These are phyloP conservation scores for Schwanniomyces etchellsii DNA, from an alignment of 1,139 yeast genomes.

Conservation along the genomic window DNA sequence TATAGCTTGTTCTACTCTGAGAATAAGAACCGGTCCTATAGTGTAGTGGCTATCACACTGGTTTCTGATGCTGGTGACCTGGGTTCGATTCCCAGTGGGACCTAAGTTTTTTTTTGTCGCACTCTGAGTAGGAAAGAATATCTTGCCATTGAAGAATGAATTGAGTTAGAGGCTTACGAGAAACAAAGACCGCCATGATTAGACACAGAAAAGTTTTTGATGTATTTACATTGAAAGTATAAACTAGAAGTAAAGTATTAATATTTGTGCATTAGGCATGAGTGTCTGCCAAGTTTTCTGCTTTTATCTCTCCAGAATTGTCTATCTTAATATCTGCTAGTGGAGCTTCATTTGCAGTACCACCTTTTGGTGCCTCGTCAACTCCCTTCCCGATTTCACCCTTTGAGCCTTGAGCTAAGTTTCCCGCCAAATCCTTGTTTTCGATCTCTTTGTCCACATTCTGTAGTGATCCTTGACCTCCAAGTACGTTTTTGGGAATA, in stretches of 20 bases:
- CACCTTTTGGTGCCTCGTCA: conserved; percentile 46
- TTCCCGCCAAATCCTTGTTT: conserved; percentile 34
- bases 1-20: no score
- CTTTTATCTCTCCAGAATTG: background rate
- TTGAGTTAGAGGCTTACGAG: no score
- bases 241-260: no score
- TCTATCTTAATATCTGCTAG: conserved; percentile 30
- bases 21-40: conserved; percentile 20
- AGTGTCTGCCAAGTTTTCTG: no score
- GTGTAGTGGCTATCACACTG: conserved; percentile 33
- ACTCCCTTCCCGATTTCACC: conserved; percentile 41
- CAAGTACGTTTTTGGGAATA: conserved; percentile 7
- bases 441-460: conserved; percentile 25
- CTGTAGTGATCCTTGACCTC: background rate
- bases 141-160: no score
- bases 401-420: conserved; percentile 36
- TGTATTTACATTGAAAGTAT: no score
- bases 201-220: no score
- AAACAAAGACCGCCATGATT: no score
- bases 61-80: conserved; percentile 35
- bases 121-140: background rate
- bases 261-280: no score
- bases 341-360: conserved; percentile 44
- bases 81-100: conserved; percentile 35
- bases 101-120: conserved; percentile 11